Evolutionary conservation across 1,284 basidiomycete species (phyloP), one percentile per base, ranked within the genome.

Genomic region (Pascua sp.): DNA sequence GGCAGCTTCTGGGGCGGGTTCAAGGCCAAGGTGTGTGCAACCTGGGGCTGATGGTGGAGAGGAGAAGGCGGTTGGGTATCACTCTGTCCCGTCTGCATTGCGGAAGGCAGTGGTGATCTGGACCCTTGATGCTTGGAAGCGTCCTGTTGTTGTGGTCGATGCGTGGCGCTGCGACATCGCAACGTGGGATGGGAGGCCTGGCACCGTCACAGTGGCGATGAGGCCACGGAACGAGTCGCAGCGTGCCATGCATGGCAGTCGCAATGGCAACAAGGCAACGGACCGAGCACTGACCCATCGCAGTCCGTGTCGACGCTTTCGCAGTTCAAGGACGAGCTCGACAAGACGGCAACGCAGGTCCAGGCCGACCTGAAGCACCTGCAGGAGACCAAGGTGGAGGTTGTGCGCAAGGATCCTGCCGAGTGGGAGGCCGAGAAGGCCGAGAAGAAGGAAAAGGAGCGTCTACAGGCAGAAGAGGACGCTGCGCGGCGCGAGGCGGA

Each of bases 1-100:
- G 87, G 66, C 17, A 65, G 64, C 39, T 87, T 91, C 72, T 95
- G 91, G 91, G 90, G 91, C 48, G 88, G 89, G 15, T 88, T 93
- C 69, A 84, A 85, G 79, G 89, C 88, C 74, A 89, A 91, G 85
- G 91, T 87, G 65, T 66, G 85, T 61, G 24, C 24, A 32, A 32
- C 24, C 24, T 32, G 24, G 24, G 7, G 24, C 24, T 4, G 24
- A 56, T 51, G 16, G 32, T 38, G 11, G 32, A n/a, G 39, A 47
- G 16, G 11, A 17, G 42, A 38, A 7, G 4, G 24, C 24, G 7
- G 24, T 7, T 32, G 24, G 24, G 7, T 32, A 7, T 32, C 24
- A 32, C 7, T 32, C 24, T 32, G 24, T 32, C 24, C 24, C 24
- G 7, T 32, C 24, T 32, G 24, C 24, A 32, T 32, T 7, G 24